Conservation (phyloP, 2,329 filamentous ascomycete species). For the Pestalotiopsis sp. region DNA sequence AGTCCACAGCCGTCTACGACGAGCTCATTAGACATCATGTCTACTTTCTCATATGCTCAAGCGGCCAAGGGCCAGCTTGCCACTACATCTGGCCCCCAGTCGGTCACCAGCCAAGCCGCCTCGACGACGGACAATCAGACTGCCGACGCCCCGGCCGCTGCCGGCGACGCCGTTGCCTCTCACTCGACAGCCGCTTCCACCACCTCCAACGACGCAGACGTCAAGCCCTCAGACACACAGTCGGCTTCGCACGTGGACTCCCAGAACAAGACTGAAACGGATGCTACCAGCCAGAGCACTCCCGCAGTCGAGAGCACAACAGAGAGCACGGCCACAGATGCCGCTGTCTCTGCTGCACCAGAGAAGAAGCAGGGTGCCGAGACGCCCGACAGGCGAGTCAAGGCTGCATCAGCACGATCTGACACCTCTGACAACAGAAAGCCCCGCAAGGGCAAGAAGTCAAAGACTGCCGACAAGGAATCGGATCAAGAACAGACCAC, state of each 20-base stretch:
- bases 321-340: slow-evolving; percentile 16
- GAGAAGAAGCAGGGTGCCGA: slow-evolving; percentile 24
- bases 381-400: slow-evolving; percentile 46
- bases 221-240: slow-evolving; percentile 25
- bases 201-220: slow-evolving; percentile 38
- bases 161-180: slow-evolving; percentile 36
- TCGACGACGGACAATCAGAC: slow-evolving; percentile 33
- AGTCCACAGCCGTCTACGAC: background rate
- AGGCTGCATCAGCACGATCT: slow-evolving; percentile 62
- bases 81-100: slow-evolving; percentile 32
- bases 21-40: slow-evolving; percentile 43
- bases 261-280: background rate
- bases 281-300: background rate
- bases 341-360: slow-evolving; percentile 18
- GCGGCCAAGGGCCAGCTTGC: slow-evolving; percentile 80
- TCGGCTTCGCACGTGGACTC: slow-evolving; percentile 24
- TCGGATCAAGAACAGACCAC: slow-evolving; percentile 53
- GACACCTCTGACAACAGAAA: slow-evolving; percentile 70
- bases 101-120: slow-evolving; percentile 31
- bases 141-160: slow-evolving; percentile 34
- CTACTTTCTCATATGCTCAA: slow-evolving; percentile 88
- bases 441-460: slow-evolving; percentile 67
- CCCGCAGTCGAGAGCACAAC: background rate
- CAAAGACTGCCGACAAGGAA: slow-evolving; percentile 52
- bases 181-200: slow-evolving; percentile 37